Percentiles rank a stretch among this genome's conserved stretches.
phyloP scores from a whole-genome alignment of 495 filamentous ascomycete genomes.

The Aspergillus heteromorphus region DNA sequence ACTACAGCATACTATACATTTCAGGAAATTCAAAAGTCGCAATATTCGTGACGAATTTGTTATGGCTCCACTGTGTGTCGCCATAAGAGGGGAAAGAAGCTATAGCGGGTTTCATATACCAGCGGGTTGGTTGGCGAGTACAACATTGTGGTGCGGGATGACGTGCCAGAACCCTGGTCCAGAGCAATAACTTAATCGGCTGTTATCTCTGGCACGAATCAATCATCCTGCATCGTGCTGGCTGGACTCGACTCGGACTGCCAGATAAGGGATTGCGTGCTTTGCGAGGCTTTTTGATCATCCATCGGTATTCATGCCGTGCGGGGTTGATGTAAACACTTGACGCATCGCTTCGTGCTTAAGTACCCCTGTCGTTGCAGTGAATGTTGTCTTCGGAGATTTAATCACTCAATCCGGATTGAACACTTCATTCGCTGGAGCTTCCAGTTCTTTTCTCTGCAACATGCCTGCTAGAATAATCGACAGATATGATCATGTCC shows the following conservation, averaged over 20 bases:
- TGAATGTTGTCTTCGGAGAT: too few relatives aligned
- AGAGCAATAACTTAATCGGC: conserved; percentile 4
- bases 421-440: too few relatives aligned
- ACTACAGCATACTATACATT: not conserved
- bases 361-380: not conserved
- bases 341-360: not conserved
- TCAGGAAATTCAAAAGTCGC: not conserved
- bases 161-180: conserved; percentile 18
- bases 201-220: conserved; percentile 21
- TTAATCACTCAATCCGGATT: too few relatives aligned
- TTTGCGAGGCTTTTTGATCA: conserved; percentile 8
- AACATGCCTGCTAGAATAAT: conserved; percentile 39
- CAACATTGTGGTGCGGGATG: conserved; percentile 18
- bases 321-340: not conserved
- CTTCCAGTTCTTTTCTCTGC: not conserved
- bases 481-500: conserved; percentile 45
- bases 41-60: not conserved
- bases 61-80: not conserved
- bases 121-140: not conserved
- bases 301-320: not conserved
- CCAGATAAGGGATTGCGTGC: conserved; percentile 28
- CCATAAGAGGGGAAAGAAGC: not conserved
- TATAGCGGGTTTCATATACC: not conserved
- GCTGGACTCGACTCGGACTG: not conserved
- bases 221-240: not conserved